These are phyloP conservation scores for Globisporangium spiculum DNA, from an alignment of 352 stramenopile species.

Conservation along the genomic window DNA sequence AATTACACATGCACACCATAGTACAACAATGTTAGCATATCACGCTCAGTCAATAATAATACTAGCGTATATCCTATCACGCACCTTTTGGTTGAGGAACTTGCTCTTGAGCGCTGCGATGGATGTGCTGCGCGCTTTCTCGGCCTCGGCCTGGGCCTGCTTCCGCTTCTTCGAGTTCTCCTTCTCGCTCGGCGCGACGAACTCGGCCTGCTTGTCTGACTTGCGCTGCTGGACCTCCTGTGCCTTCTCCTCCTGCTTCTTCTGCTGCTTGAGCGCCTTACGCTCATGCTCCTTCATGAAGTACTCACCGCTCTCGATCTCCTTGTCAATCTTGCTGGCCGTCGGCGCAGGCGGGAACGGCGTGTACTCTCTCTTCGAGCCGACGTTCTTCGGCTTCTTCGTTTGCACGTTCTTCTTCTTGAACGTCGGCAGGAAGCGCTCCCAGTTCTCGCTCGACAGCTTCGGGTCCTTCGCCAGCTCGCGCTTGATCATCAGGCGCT, in stretches of 20 bases:
- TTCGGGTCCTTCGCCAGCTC: conserved; percentile 99
- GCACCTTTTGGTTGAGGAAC: conserved; percentile 73
- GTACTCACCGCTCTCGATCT: conserved; percentile 99
- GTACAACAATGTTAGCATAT: neutral
- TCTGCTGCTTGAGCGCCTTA: conserved; percentile 89
- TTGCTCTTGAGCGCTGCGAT: conserved; percentile 80
- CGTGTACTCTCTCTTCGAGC: conserved; percentile 96
- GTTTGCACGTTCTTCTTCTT: conserved; percentile 99
- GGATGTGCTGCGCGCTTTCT: conserved; percentile 50
- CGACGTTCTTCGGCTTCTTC: conserved; percentile 91
- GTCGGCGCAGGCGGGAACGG: conserved; percentile 96
- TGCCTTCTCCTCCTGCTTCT: conserved; percentile 75
- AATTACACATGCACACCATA: neutral
- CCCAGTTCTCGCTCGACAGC: conserved; percentile 97
- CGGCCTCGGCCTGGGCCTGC: conserved; percentile 34
- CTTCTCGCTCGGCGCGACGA: conserved; percentile 77
- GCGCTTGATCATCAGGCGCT: conserved; percentile 99
- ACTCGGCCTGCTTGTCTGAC: conserved; percentile 65
- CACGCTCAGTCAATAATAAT: neutral
- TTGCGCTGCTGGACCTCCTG: conserved; percentile 70
- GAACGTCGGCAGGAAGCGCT: conserved; percentile 98
- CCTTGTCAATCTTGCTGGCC: conserved; percentile 97
- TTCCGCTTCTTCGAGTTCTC: conserved; percentile 78
- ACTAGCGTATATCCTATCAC: conserved; percentile 7
- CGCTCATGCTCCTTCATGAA: conserved; percentile 97